phyloP scores from a whole-genome alignment of 306 rosid species.

The Cyclanthera cordifolia region DNA sequence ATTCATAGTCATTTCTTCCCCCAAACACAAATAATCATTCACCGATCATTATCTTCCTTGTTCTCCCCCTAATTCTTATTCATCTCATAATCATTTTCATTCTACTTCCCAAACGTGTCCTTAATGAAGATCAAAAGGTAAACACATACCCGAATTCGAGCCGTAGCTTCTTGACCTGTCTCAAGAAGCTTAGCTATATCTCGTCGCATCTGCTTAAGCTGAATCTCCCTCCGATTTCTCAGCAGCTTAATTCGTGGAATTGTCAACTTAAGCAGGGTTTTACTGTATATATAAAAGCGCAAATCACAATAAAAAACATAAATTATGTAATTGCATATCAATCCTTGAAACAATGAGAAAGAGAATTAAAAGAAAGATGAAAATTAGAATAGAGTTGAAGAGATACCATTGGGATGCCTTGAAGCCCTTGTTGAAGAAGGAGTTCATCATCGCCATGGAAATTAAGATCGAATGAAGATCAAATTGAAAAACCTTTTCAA shows the following conservation, averaged over 20 bases:
- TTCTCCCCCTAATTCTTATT: no score
- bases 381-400: background rate
- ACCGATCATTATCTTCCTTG: no score
- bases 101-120: no score
- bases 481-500: background rate
- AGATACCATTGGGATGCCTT: slow-evolving; percentile 76
- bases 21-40: no score
- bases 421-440: slow-evolving; percentile 86
- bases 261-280: slow-evolving; percentile 79
- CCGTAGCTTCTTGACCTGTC: slow-evolving; percentile 98
- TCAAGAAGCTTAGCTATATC: slow-evolving; percentile 95
- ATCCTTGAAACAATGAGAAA: no score
- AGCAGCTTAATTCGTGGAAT: slow-evolving; percentile 85
- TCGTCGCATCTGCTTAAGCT: slow-evolving; percentile 82
- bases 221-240: slow-evolving; percentile 82
- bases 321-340: background rate
- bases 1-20: no score
- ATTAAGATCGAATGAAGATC: background rate
- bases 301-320: background rate
- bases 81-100: no score
- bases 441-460: slow-evolving; percentile 70
- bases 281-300: slow-evolving; percentile 30
- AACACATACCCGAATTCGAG: slow-evolving; percentile 67
- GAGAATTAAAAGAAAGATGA: no score
- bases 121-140: background rate